Base-by-base conservation (phyloP, 2,329 filamentous ascomycete genomes). In the Acrocalymma vagum region DNA sequence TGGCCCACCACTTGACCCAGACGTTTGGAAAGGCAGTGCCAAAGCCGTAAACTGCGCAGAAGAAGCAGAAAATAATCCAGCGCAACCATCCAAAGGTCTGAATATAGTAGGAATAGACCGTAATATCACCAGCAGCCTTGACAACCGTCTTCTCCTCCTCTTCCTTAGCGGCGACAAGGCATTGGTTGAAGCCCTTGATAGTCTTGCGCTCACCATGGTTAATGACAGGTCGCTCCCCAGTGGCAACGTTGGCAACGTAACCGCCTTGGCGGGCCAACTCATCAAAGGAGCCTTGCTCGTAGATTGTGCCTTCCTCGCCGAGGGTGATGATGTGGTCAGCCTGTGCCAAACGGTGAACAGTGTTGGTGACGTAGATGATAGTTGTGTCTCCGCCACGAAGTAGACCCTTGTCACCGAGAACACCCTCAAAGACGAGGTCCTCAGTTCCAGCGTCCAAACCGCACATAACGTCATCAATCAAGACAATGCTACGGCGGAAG, bases 401-500 rank as follows among this genome's bases (percentile, higher is more conserved):
- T 7, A 77, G 57, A 10, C 75, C 74, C 10, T 70, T 48, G 7
- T 53, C 49, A 9, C 73, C 71, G 20, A 78, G 55, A 2, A 78
- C 45, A 16, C 53, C 60, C 38, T 72, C 59, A 42, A 78, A 76
- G 6, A 78, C 70, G 20, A 68, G 58, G 7, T 73, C 65, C 42
- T 74, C 74, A 1, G 74, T 77, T 3, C 65, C 58, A 5, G 68
- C 63, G 50, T 79, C 77, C 4, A 79, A 61, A 6, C 74, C 74
- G 33, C 71, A 73, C 9, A 78, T 62, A 6, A 74, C 68, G 46
- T 79, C 75, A 42, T 78, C 76, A 10, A 79, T 57, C 6, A 79
- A 57, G 17, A 78, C 52, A 11, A 74, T 54, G 13, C 64, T 57
- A 27, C 63, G 63, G 16, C 69, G 63, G 7, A 73, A 68, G 53